Conservation (phyloP, 2,329 filamentous ascomycete genomes). For the Thielaviopsis ethacetica region DNA sequence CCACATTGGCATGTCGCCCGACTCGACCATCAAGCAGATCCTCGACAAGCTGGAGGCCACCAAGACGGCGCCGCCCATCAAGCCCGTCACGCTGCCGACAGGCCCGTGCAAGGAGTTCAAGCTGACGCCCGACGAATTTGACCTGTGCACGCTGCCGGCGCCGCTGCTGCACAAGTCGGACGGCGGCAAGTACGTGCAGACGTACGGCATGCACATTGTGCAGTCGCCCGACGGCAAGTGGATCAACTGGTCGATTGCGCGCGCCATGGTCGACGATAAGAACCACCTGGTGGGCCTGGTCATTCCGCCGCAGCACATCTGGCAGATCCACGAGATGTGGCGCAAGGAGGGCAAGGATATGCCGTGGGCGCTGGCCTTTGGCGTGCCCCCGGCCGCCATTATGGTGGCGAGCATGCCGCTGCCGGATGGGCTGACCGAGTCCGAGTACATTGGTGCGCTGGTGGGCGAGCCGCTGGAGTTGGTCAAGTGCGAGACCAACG, state of each 20-base stretch:
- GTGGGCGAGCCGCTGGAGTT: slow-evolving; percentile 28
- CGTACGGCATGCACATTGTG: slow-evolving; percentile 31
- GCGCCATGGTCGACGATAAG: slow-evolving; percentile 30
- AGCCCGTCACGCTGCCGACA: slow-evolving; percentile 19
- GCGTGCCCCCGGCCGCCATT: slow-evolving; percentile 31
- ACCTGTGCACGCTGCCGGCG: slow-evolving; percentile 25
- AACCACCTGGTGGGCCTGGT: slow-evolving; percentile 26
- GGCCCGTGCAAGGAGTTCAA: slow-evolving; percentile 28
- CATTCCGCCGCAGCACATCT: slow-evolving; percentile 29
- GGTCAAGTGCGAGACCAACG: slow-evolving; percentile 35
- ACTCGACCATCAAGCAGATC: slow-evolving; percentile 22
- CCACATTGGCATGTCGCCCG: slow-evolving; percentile 24
- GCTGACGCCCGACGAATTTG: slow-evolving; percentile 23
- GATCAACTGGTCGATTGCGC: slow-evolving; percentile 30
- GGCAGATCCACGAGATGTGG: slow-evolving; percentile 30
- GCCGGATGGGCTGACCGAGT: slow-evolving; percentile 31
- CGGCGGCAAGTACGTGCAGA: slow-evolving; percentile 34
- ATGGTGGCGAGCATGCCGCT: slow-evolving; percentile 32
- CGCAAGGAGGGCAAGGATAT: slow-evolving; percentile 26
- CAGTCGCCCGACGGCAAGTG: slow-evolving; percentile 28
- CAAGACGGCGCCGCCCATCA: slow-evolving; percentile 18
- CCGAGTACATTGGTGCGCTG: slow-evolving; percentile 31
- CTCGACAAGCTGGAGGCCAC: slow-evolving; percentile 25
- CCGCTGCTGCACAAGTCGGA: slow-evolving; percentile 28
- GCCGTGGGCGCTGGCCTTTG: slow-evolving; percentile 30